Evolutionary conservation across 805 yeast species (phyloP).

Genomic region (Candida ipomoeae): DNA sequence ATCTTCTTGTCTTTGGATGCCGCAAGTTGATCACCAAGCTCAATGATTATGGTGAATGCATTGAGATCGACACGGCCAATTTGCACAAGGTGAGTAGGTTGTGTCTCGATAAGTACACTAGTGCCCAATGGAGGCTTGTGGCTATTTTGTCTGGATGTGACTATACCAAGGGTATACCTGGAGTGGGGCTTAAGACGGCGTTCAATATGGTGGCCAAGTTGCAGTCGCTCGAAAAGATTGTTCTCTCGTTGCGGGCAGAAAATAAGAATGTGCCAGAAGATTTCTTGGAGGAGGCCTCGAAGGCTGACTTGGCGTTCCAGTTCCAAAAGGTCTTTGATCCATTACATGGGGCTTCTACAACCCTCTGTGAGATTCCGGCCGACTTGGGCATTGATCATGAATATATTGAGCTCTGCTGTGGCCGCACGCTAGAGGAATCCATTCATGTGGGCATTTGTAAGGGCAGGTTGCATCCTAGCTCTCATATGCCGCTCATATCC

Average conservation of each 20-base stretch:
- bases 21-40: slow-evolving; percentile 71
- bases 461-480: slow-evolving; percentile 67
- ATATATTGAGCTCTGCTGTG: slow-evolving; percentile 42
- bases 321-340: slow-evolving; percentile 87
- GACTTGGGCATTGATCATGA: slow-evolving; percentile 41
- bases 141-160: slow-evolving; percentile 97
- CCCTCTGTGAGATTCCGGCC: slow-evolving; percentile 55
- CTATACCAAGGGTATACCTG: slow-evolving; percentile 81
- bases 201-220: slow-evolving; percentile 52
- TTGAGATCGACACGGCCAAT: slow-evolving; percentile 59
- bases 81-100: slow-evolving; percentile 48
- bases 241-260: slow-evolving; percentile 54
- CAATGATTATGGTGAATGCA: slow-evolving; percentile 68
- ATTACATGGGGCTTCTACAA: slow-evolving; percentile 38
- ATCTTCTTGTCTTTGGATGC: slow-evolving; percentile 85
- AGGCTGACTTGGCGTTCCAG: slow-evolving; percentile 76
- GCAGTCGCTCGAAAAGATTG: slow-evolving; percentile 49
- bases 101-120: slow-evolving; percentile 47
- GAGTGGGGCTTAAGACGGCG: slow-evolving; percentile 78
- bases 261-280: slow-evolving; percentile 57
- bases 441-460: slow-evolving; percentile 54
- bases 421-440: slow-evolving; percentile 39
- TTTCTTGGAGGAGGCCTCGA: slow-evolving; percentile 55
- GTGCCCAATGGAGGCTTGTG: slow-evolving; percentile 61
- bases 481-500: slow-evolving; percentile 43